These are phyloP conservation scores for Domatiomyces globalis DNA, from an alignment of 2,329 filamentous ascomycete genomes.

Conservation along the genomic window DNA sequence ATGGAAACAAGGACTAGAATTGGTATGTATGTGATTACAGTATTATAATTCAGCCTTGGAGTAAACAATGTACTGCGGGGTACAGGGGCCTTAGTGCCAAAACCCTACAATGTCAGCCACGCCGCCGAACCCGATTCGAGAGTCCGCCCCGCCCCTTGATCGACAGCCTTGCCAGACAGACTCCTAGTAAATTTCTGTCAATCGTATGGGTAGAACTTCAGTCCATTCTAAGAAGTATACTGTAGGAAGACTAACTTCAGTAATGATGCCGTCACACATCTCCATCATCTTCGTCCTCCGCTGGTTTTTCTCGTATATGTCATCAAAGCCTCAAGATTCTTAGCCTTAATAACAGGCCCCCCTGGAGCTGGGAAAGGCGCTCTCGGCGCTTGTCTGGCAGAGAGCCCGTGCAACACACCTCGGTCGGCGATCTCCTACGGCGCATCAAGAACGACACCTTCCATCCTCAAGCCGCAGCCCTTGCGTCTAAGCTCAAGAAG, in stretches of 20 bases:
- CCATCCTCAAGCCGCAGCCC: background rate
- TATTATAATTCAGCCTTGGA: too few relatives aligned
- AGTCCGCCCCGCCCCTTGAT: too few relatives aligned
- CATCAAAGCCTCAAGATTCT: background rate
- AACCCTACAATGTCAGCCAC: too few relatives aligned
- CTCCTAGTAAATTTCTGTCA: background rate
- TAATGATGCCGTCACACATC: background rate
- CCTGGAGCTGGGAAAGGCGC: conserved; percentile 25
- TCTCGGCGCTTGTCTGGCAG: conserved; percentile 17
- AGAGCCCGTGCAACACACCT: conserved; percentile 18
- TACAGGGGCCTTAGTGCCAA: too few relatives aligned
- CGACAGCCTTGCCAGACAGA: too few relatives aligned
- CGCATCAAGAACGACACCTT: background rate
- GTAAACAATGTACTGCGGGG: too few relatives aligned
- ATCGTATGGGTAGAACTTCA: too few relatives aligned
- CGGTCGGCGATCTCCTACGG: conserved; percentile 20
- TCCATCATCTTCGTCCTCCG: conserved; percentile 3
- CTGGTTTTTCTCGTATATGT: background rate
- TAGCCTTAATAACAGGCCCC: conserved; percentile 13
- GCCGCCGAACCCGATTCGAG: too few relatives aligned
- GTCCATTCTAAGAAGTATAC: too few relatives aligned
- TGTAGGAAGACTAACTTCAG: background rate
- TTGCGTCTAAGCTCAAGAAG: background rate
- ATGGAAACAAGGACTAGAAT: too few relatives aligned
- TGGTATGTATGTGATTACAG: too few relatives aligned